Conservation (phyloP, 208 protist genomes). For the Crithidia thermophila region DNA sequence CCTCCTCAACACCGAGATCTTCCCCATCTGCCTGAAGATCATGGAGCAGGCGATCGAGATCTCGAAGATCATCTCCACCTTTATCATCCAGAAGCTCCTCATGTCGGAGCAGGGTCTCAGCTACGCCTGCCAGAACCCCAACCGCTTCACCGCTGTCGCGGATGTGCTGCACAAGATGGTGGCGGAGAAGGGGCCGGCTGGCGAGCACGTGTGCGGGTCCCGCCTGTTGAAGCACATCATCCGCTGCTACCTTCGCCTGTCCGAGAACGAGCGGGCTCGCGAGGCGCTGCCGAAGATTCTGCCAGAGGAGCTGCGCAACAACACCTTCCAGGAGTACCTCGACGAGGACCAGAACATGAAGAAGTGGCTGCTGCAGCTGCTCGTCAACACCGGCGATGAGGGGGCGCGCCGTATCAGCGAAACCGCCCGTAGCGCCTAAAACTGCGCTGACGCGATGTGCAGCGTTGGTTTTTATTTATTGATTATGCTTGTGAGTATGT, state of each 20-base stretch:
- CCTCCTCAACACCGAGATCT: conserved; percentile 98
- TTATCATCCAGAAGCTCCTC: conserved; percentile 99
- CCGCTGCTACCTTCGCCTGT: conserved; percentile 98
- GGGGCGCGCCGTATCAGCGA: conserved; percentile 60
- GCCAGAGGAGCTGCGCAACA: conserved; percentile 86
- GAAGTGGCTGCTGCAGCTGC: conserved; percentile 79
- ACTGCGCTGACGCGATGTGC: background rate
- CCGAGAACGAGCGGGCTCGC: conserved; percentile 93
- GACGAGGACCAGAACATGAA: conserved; percentile 74
- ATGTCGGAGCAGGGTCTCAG: conserved; percentile 96
- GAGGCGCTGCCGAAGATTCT: conserved; percentile 76
- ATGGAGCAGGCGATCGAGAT: conserved; percentile 98
- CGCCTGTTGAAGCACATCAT: conserved; percentile 99
- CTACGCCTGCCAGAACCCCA: conserved; percentile 97
- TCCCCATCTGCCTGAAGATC: conserved; percentile 99
- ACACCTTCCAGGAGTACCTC: conserved; percentile 73
- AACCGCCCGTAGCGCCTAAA: conserved; percentile 20
- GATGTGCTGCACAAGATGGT: conserved; percentile 97
- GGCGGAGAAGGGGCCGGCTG: conserved; percentile 67
- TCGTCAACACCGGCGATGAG: conserved; percentile 84
- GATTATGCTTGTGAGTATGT: conserved; percentile 5
- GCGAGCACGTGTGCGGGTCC: conserved; percentile 70
- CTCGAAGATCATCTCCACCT: conserved; percentile 98
- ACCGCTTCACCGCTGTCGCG: conserved; percentile 95
- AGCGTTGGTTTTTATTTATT: background rate